A percentile compares a stretch with the other conserved stretches of the same genome.
phyloP scores from a whole-genome alignment of 2,329 filamentous ascomycete genomes.

The Scedosporium apiospermum region DNA sequence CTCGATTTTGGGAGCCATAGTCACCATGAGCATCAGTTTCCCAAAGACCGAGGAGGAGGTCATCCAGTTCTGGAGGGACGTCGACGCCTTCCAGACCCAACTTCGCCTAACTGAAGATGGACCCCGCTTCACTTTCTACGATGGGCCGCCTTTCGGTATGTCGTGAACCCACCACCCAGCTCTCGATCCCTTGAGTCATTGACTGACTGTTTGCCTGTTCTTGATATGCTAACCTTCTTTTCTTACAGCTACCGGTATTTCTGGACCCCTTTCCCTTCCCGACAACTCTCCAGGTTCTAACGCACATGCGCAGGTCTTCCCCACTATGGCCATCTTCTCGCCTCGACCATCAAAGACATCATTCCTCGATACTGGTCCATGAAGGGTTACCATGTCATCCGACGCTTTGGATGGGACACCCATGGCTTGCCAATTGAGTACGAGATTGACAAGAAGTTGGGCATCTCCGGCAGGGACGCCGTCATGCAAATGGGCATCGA shows the following conservation, averaged over 20 bases:
- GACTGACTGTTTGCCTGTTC: neutral
- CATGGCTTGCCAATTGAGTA: conserved; percentile 84
- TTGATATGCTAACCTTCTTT: conserved; percentile 1
- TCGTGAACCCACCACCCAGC: neutral
- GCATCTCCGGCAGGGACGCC: conserved; percentile 69
- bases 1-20: neutral
- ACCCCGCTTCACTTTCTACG: conserved; percentile 89
- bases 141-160: conserved; percentile 60
- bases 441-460: conserved; percentile 85
- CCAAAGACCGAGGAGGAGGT: conserved; percentile 14
- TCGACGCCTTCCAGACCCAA: conserved; percentile 17
- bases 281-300: neutral
- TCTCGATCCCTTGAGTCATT: neutral
- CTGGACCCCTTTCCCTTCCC: neutral
- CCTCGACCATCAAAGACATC: conserved; percentile 86
- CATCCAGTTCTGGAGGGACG: conserved; percentile 13
- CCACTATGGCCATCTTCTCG: conserved; percentile 54
- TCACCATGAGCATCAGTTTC: conserved; percentile 13
- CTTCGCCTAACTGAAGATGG: conserved; percentile 61
- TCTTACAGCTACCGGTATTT: conserved; percentile 10
- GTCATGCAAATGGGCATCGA: conserved; percentile 72
- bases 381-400: conserved; percentile 79
- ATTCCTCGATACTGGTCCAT: conserved; percentile 88
- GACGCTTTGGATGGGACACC: conserved; percentile 80
- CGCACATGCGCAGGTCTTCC: conserved; percentile 12